Base-by-base conservation (phyloP, 2,329 filamentous ascomycete species). In the Xylogone sp. region DNA sequence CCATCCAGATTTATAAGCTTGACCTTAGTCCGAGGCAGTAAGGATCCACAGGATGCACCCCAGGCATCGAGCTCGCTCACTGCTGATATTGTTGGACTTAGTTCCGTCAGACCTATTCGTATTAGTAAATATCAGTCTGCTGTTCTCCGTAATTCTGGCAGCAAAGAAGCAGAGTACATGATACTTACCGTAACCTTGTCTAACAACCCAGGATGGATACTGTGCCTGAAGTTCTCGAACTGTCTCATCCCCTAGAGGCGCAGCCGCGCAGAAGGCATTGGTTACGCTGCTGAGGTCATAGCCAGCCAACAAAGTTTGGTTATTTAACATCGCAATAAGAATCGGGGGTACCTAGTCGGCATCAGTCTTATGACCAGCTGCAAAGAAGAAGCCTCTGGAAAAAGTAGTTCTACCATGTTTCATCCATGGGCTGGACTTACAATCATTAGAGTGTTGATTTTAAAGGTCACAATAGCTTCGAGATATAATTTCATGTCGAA, bases 221-320 rank as follows among this genome's bases (percentile, higher is more conserved):
- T 81, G 67, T 50, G 76, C 76, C 18, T 76, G 71, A 20, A 91
- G 68, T 4, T 87, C 84, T 34, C 80, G 74, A 1, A 86, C 80
- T 0, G 86, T 88, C 66, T 93, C 88, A 56, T 81, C 76, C 1
- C 88, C 88, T 0, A 93, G 72, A 0, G 90, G 90, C 3, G 90
- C 90, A 0, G 90, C 90, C 2, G 90, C 90, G 0, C 86, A 88
- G 65, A 87, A 90, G 10, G 90, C 68, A 1, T 73, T 67, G 7
- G 71, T 73, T 0, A 93, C 83, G 46, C 81, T 85, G 59, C 80
- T 86, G 2, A 95, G 71, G 61, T 94, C 86, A 65, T 84, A 91
- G 53, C 87, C 82, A 19, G 78, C 72, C 57, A 83, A 79, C 0
- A 79, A 58, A 0, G 81, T 70, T 43, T 77, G 75, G 59, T 82